Evolutionary conservation across 495 filamentous ascomycete species (phyloP).

Genomic region (Penicillium daleae): DNA sequence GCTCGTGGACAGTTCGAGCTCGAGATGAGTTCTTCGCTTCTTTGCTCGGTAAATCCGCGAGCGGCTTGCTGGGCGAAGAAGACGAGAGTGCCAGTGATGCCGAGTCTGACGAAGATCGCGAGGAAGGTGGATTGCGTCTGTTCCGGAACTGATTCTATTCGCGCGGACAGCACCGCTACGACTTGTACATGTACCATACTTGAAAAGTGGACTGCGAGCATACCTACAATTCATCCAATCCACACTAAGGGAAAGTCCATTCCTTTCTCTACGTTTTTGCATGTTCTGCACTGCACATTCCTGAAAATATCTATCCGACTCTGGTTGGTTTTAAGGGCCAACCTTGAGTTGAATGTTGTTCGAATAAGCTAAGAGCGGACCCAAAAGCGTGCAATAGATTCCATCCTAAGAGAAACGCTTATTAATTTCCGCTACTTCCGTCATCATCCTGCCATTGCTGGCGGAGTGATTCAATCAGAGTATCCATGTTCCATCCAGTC

Average conservation of each 20-base stretch:
- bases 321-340: background rate
- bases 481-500: constrained; percentile 38
- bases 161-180: background rate
- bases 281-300: background rate
- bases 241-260: background rate
- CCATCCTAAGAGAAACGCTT: background rate
- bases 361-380: background rate
- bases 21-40: constrained; percentile 88
- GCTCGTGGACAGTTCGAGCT: constrained; percentile 74
- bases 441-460: constrained; percentile 32
- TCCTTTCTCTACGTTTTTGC: background rate
- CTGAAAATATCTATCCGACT: background rate
- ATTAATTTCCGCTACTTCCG: background rate
- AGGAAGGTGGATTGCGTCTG: constrained; percentile 73
- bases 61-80: constrained; percentile 71
- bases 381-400: background rate
- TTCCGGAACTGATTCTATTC: constrained; percentile 59
- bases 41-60: constrained; percentile 73
- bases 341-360: background rate
- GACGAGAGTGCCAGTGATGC: constrained; percentile 55
- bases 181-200: constrained; percentile 13
- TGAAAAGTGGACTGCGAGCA: background rate
- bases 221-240: background rate
- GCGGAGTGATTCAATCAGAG: constrained; percentile 27
- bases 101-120: constrained; percentile 57